These are phyloP conservation scores for Oehlia diaphana DNA, from an alignment of 192 early-diverging fungal species.

Conservation along the genomic window DNA sequence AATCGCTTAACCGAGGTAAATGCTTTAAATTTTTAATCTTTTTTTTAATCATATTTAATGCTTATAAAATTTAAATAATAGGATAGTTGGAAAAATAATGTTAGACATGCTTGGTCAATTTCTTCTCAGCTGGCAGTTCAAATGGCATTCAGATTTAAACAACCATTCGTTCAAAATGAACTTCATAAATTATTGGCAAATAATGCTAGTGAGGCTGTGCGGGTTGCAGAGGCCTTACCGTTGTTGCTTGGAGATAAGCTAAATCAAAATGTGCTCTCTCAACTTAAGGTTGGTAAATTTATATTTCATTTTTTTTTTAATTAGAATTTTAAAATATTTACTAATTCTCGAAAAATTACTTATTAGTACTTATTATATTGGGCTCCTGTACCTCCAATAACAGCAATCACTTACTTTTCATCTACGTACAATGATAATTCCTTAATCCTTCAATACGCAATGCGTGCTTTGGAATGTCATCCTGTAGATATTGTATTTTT, in stretches of 20 bases:
- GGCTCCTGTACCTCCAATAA: conserved; percentile 87
- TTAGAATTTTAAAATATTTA: not conserved
- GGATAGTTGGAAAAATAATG: conserved; percentile 73
- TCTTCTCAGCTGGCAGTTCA: conserved; percentile 83
- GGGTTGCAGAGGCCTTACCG: conserved; percentile 70
- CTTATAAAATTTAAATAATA: conserved; percentile 25
- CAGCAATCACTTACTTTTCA: conserved; percentile 78
- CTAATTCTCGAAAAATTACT: not conserved
- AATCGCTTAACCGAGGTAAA: conserved; percentile 43
- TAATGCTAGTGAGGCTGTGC: conserved; percentile 66
- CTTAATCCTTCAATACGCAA: conserved; percentile 93
- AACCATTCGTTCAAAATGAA: conserved; percentile 64
- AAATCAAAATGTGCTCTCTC: conserved; percentile 29
- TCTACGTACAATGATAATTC: conserved; percentile 73
- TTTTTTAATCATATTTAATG: not conserved
- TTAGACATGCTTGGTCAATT: conserved; percentile 82
- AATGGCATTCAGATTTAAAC: conserved; percentile 72
- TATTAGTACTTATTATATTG: conserved; percentile 80
- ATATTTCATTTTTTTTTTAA: not conserved
- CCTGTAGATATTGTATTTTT: conserved; percentile 97
- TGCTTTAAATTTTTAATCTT: not conserved
- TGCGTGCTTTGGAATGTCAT: conserved; percentile 86
- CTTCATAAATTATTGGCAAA: conserved; percentile 62
- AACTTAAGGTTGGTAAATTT: conserved; percentile 32
- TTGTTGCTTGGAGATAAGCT: conserved; percentile 70